Evolutionary conservation across 202 grass and related monocot species (phyloP).

Genomic region (Zoysia matrella): DNA sequence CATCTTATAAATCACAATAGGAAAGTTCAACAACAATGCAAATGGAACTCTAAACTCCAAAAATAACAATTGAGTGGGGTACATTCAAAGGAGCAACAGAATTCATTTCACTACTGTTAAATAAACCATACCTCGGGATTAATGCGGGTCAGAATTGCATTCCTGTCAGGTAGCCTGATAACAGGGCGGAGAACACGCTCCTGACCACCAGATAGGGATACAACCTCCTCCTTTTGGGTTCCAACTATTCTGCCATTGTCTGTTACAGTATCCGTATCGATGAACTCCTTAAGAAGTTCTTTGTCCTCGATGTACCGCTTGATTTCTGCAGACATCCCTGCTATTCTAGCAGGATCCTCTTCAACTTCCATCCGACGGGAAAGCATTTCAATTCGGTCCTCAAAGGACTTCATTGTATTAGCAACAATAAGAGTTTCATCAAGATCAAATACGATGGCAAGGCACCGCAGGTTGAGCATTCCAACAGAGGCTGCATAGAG

Average conservation of each 20-base stretch:
- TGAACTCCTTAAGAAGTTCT: constrained; percentile 83
- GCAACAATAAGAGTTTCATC: constrained; percentile 97
- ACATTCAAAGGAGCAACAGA: constrained; percentile 9
- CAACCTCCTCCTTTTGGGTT: constrained; percentile 77
- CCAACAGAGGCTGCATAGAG: constrained; percentile 73
- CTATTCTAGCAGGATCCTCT: constrained; percentile 71
- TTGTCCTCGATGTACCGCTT: constrained; percentile 93
- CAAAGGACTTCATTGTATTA: constrained; percentile 96
- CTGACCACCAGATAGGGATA: constrained; percentile 46
- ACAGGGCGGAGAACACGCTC: constrained; percentile 74
- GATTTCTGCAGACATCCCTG: constrained; percentile 92
- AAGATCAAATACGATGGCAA: constrained; percentile 96
- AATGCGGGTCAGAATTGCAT: constrained; percentile 91
- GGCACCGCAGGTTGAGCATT: constrained; percentile 89
- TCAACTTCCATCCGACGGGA: constrained; percentile 79
- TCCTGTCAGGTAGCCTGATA: constrained; percentile 82
- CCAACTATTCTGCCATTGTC: constrained; percentile 67
- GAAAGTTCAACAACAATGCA: neutral
- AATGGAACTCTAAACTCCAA: neutral
- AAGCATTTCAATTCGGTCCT: constrained; percentile 70
- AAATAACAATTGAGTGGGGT: constrained; percentile 8
- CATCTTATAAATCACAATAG: constrained; percentile 8
- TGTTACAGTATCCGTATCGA: constrained; percentile 70
- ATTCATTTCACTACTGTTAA: constrained; percentile 11
- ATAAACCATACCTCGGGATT: constrained; percentile 76